Base-by-base conservation (phyloP, 1,284 basidiomycete species). In the Cryptococcus sp. region DNA sequence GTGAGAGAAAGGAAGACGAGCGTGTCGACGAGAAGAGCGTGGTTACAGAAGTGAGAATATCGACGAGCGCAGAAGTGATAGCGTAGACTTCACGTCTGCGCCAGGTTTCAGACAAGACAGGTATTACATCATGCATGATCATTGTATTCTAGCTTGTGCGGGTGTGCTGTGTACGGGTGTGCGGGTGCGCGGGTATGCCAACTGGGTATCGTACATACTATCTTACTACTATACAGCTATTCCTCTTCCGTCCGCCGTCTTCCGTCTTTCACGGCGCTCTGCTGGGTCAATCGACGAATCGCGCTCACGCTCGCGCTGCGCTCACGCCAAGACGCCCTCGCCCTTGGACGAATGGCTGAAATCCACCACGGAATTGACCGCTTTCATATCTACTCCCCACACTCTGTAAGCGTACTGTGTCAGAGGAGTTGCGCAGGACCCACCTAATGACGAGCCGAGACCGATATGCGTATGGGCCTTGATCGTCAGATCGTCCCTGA, bases 361-460 rank as follows among this genome's bases (percentile, higher is more conserved):
- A 52, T 76, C 72, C 20, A 78, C 69, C 1, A 79, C 70, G 13
- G 65, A 61, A n/a, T 76, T 57, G 41, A 76, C 73, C 15, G 72
- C 70, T 56, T 73, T 75, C 70, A 75, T 72, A 59, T 76, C 74
- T 73, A 31, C 15, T 53, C 10, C 25, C 10, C 19, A 40, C 50
- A 47, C 48, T 15, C 19, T 17, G 11, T 27, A 27, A 39, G 48
- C 10, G 39, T 31, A 4, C 27, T 31, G 31, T 27, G 48, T 5
- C 10, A 5, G n/a, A 41, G 45, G 41, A 38, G 16, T 5, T 50
- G 17, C 16, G 40, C 6, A 53, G 22, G 47, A 80, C 86, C 54
- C 66, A 90, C 91, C 89, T 5, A 93, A 78, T 20, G 84, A 81
- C 23, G 80, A 69, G 3, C 89, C 88, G 62, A 91, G 71, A 70